These are phyloP conservation scores for Poa annua DNA, from an alignment of 176 grass and related monocot genomes.

Conservation along the genomic window DNA sequence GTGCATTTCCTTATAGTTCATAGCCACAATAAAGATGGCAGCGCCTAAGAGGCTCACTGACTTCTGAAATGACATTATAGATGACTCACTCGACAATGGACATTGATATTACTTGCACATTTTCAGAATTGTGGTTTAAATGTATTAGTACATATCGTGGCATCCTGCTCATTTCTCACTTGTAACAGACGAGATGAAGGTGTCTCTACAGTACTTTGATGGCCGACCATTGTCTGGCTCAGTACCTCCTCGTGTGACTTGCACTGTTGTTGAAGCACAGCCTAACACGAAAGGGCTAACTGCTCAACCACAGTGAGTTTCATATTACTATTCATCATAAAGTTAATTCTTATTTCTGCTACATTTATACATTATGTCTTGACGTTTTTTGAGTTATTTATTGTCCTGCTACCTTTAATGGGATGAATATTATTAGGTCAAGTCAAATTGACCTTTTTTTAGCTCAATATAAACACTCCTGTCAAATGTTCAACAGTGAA, in stretches of 20 bases:
- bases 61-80: constrained; percentile 27
- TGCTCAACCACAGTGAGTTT: constrained; percentile 87
- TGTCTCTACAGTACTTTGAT: constrained; percentile 90
- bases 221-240: constrained; percentile 81
- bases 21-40: neutral
- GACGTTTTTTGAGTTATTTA: neutral
- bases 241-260: constrained; percentile 82
- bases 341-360: constrained; percentile 26
- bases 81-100: neutral
- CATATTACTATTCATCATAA: neutral
- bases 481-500: constrained; percentile 7
- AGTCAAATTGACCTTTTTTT: neutral
- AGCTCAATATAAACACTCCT: neutral
- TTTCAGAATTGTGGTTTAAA: constrained; percentile 24
- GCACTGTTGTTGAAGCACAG: constrained; percentile 88
- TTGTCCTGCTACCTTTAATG: neutral
- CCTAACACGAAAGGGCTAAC: constrained; percentile 87
- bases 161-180: constrained; percentile 29
- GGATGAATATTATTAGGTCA: neutral
- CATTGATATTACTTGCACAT: constrained; percentile 14
- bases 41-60: neutral
- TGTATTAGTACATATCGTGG: constrained; percentile 22
- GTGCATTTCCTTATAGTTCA: constrained; percentile 22
- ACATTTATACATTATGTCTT: constrained; percentile 2
- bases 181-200: constrained; percentile 85